Evolutionary conservation across 2,329 filamentous ascomycete genomes (phyloP).

Genomic region (Aspergillus pseudoviridinutans): DNA sequence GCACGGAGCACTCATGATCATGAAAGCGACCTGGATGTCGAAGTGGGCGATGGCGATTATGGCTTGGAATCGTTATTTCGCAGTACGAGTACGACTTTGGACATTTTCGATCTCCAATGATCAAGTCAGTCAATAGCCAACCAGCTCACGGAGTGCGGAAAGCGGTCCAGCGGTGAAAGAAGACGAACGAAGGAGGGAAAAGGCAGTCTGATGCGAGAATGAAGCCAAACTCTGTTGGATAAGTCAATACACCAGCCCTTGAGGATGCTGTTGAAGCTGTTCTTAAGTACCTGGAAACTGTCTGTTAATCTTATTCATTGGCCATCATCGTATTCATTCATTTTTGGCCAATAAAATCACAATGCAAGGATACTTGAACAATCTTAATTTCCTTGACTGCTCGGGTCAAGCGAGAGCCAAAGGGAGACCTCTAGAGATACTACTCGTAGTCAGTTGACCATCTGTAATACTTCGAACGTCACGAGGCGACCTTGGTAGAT

Average conservation of each 20-base stretch:
- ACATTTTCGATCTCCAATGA: not conserved
- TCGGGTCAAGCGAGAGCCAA: too few species aligned
- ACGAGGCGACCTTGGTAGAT: not conserved
- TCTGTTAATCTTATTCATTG: not conserved
- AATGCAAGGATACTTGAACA: not conserved
- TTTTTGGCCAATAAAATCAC: not conserved
- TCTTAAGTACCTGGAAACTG: not conserved
- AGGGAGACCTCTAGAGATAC: not conserved
- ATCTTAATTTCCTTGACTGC: not conserved
- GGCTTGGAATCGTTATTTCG: not conserved
- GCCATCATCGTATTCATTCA: not conserved
- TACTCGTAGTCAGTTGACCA: not conserved
- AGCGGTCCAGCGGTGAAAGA: not conserved
- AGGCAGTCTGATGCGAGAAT: not conserved
- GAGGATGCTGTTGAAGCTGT: not conserved
- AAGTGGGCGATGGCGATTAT: not conserved
- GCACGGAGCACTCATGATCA: not conserved
- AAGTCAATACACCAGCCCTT: not conserved
- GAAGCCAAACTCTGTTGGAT: not conserved
- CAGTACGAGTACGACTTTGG: not conserved
- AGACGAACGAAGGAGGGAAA: not conserved
- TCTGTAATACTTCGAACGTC: not conserved
- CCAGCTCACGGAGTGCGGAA: too few species aligned
- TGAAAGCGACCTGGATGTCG: not conserved
- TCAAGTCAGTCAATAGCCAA: not conserved